These are phyloP conservation scores for Tetrastigma voinierianum DNA, from an alignment of 164 flowering plant genomes.

Conservation along the genomic window DNA sequence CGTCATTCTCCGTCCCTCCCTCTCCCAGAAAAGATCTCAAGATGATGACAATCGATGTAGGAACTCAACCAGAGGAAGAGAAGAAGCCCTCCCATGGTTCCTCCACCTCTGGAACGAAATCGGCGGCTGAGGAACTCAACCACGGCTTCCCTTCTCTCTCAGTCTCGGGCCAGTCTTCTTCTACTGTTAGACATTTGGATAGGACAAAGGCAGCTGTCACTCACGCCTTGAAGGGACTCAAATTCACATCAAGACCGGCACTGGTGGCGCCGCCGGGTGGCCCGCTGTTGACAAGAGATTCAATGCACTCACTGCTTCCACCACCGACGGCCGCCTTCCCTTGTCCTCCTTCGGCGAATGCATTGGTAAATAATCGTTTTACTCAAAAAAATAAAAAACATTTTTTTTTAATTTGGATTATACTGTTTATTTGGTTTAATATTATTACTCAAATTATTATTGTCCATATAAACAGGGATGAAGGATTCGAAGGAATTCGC, in stretches of 20 bases:
- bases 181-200: slow-evolving; percentile 16
- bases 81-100: too few species aligned
- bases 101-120: too few species aligned
- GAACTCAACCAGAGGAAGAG: too few species aligned
- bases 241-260: slow-evolving; percentile 25
- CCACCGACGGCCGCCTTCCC: slow-evolving; percentile 19
- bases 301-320: slow-evolving; percentile 19
- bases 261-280: slow-evolving; percentile 22
- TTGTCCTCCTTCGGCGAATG: slow-evolving; percentile 25
- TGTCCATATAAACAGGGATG: slow-evolving; percentile 28
- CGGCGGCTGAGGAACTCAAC: too few species aligned
- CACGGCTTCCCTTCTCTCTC: too few species aligned
- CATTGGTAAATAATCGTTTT: slow-evolving; percentile 23
- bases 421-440: too few species aligned
- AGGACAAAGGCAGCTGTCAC: slow-evolving; percentile 22
- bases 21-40: too few species aligned
- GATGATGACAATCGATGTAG: too few species aligned
- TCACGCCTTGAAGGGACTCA: slow-evolving; percentile 32
- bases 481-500: slow-evolving; percentile 33
- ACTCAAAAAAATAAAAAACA: too few species aligned
- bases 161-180: too few species aligned
- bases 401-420: neutral
- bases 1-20: too few species aligned
- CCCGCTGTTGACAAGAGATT: slow-evolving; percentile 27
- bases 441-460: too few species aligned